Evolutionary conservation across 1,284 basidiomycete species (phyloP).

Genomic region (Trametes polyzona): DNA sequence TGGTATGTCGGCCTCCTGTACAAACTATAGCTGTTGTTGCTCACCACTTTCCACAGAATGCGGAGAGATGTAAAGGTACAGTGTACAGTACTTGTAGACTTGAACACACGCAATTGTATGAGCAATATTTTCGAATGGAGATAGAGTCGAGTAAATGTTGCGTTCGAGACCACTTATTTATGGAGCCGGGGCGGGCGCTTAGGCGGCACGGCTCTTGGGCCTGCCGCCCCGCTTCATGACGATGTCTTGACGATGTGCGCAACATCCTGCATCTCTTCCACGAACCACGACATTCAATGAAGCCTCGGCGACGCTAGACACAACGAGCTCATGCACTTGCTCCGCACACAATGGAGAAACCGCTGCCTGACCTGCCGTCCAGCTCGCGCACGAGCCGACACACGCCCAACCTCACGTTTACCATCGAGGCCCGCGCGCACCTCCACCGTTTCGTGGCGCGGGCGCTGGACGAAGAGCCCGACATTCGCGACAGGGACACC

Average conservation of each 20-base stretch:
- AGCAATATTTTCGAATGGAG: not conserved
- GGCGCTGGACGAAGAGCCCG: constrained; percentile 30
- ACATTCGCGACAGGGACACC: constrained; percentile 25
- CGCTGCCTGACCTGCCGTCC: constrained; percentile 33
- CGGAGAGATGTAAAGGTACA: constrained; percentile 58
- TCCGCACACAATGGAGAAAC: constrained; percentile 29
- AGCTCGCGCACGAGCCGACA: constrained; percentile 6
- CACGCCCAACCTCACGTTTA: constrained; percentile 14
- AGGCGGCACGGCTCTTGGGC: no score
- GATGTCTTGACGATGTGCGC: not conserved
- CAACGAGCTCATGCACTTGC: not conserved
- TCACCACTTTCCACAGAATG: constrained; percentile 45
- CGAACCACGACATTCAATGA: constrained; percentile 8
- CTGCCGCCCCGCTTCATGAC: not conserved
- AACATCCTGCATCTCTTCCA: constrained; percentile 1
- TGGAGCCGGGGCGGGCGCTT: no score
- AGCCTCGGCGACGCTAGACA: not conserved
- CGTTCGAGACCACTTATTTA: no score
- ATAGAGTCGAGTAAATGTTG: no score
- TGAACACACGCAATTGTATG: not conserved
- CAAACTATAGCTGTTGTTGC: not conserved
- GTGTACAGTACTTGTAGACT: not conserved
- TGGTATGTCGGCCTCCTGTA: constrained; percentile 52
- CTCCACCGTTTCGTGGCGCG: constrained; percentile 31
- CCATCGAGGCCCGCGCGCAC: constrained; percentile 33